Evolutionary conservation across 1,139 yeast genomes (phyloP), one percentile per base, ranked within the genome.

Genomic region (Diutina sp.): DNA sequence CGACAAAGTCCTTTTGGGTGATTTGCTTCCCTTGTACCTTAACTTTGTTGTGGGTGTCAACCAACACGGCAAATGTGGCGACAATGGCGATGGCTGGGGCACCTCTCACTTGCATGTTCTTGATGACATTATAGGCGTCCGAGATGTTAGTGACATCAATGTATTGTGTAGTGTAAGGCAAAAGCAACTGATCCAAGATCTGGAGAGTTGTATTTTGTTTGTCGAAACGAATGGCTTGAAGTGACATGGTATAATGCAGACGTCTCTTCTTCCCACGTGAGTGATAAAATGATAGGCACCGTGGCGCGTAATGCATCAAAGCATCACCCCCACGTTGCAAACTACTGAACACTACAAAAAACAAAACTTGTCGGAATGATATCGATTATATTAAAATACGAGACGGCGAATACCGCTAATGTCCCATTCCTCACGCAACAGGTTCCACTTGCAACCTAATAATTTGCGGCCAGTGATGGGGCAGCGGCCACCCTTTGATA

Each of bases 41-140:
- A 35, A 71, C 58, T 47, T 62, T 57, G 46, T 66, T 65, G 47
- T 69, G 60, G 9, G 84, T 70, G 61, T 91, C 97, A 16, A 87
- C 84, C 1, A 89, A 85, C n/a, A 91, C 79, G 1, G 97, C 80
- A 59, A 90, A 78, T 0, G 91, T 84, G 11, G 97, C 98, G 3
- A 93, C 97, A 58, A 93, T 88, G 58, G 98, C 98, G 66, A 93
- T 93, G 2, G 98, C 98, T 0, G 99, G 99, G 0, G 99, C 99
- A 28, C 99, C 99, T 67, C 99, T 80, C 5, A 95, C 98, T 65
- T 88, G 90, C 99, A 93, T 93, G 59, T 77, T 77, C 67, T 84
- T 85, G 67, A 93, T 93, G 21, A 90, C 96, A 30, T 77, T 76
- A 68, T 72, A 90, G 3, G 96, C 98, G 71, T 86, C 95, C 56